A percentile compares a stretch with the other conserved stretches of the same genome.
These are phyloP conservation scores for Carex myosuroides DNA, from an alignment of 176 grass and related monocot species.

Conservation along the genomic window DNA sequence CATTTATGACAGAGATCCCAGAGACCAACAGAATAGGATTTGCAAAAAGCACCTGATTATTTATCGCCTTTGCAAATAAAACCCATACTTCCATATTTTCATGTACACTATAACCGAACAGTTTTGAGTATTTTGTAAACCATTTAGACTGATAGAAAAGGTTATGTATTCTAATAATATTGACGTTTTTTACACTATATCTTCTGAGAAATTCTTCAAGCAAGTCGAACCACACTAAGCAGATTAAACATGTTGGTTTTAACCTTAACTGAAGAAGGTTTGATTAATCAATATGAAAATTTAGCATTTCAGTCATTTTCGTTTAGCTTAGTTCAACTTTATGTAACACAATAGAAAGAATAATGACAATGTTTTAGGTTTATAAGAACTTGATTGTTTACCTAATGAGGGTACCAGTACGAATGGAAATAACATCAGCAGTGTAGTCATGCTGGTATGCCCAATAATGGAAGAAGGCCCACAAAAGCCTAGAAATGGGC, in stretches of 20 bases:
- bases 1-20: background rate
- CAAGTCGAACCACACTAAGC: background rate
- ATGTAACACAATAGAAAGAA: background rate
- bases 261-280: background rate
- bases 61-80: background rate
- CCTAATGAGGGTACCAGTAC: constrained; percentile 83
- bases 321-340: background rate
- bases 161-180: background rate
- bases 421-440: constrained; percentile 89
- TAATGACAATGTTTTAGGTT: background rate
- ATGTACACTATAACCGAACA: background rate
- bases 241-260: background rate
- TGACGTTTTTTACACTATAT: background rate
- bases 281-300: background rate
- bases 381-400: background rate
- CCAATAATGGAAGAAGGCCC: constrained; percentile 97
- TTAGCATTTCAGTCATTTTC: background rate
- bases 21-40: background rate
- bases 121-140: background rate
- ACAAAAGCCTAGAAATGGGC: constrained; percentile 66
- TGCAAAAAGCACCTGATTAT: background rate
- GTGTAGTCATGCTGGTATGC: constrained; percentile 87
- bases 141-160: background rate
- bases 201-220: background rate
- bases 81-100: background rate